phyloP scores from a whole-genome alignment of 2,329 filamentous ascomycete species.

The Incumbomyces delicatus region DNA sequence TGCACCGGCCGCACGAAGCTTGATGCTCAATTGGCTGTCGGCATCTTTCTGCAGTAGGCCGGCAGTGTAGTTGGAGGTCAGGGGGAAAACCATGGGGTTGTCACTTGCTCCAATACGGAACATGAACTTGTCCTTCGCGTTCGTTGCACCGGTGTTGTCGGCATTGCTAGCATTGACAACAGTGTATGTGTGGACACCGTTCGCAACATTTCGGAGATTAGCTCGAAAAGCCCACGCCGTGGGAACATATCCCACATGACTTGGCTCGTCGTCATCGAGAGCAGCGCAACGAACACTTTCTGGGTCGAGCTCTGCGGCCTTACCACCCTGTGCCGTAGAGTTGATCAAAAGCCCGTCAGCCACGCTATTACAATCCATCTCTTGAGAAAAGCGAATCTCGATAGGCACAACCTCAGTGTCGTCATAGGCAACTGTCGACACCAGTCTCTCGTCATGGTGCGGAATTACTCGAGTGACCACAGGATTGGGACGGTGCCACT shows the following conservation, averaged over 20 bases:
- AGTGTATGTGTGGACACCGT: constrained; percentile 53
- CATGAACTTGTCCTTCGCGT: constrained; percentile 51
- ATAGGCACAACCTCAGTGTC: constrained; percentile 39
- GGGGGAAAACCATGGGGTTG: constrained; percentile 52
- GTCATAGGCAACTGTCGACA: constrained; percentile 36
- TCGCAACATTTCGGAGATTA: constrained; percentile 45
- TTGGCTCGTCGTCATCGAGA: constrained; percentile 28
- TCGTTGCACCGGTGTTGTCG: constrained; percentile 36
- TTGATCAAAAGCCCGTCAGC: constrained; percentile 40
- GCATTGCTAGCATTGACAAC: constrained; percentile 32
- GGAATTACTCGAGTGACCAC: constrained; percentile 52
- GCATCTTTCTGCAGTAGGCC: constrained; percentile 37
- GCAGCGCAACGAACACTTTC: constrained; percentile 37
- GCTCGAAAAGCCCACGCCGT: constrained; percentile 46
- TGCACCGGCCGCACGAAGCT: constrained; percentile 53
- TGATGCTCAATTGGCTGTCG: constrained; percentile 36
- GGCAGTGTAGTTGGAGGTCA: constrained; percentile 48
- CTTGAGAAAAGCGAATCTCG: constrained; percentile 48
- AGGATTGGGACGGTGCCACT: constrained; percentile 43
- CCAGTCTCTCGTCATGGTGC: constrained; percentile 50
- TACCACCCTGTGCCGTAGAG: constrained; percentile 43
- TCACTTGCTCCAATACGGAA: constrained; percentile 48
- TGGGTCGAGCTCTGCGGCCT: constrained; percentile 35
- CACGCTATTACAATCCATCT: constrained; percentile 52
- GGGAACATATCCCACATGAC: constrained; percentile 44